phyloP scores from a whole-genome alignment of 148 eudicot species.

The Limonium bicolor region DNA sequence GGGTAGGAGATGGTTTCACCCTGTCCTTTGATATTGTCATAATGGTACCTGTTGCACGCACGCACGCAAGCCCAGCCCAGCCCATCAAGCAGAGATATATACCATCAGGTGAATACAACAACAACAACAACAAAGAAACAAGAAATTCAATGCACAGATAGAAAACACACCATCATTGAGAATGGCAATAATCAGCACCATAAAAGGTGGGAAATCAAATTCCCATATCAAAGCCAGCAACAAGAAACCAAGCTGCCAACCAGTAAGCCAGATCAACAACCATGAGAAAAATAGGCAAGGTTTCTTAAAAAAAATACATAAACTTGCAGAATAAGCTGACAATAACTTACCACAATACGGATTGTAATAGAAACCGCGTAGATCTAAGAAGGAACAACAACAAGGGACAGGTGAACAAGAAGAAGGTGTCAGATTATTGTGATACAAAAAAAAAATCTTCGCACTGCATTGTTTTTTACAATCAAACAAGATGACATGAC shows the following conservation, averaged over 20 bases:
- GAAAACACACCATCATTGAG: conserved; percentile 71
- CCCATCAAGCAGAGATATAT: not conserved
- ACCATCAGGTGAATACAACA: not conserved
- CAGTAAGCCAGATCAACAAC: too few relatives aligned
- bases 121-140: conserved; percentile 1
- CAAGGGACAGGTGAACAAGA: not conserved
- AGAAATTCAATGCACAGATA: not conserved
- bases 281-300: too few relatives aligned
- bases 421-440: not conserved
- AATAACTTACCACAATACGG: conserved; percentile 90
- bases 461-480: not conserved
- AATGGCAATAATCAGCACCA: conserved; percentile 98
- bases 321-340: not conserved
- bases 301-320: too few relatives aligned
- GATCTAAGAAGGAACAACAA: conserved; percentile 39
- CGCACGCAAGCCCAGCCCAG: conserved; percentile 1
- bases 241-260: conserved; percentile 94
- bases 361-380: conserved; percentile 97
- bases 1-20: conserved; percentile 95
- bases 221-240: conserved; percentile 85
- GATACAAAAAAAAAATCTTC: not conserved
- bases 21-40: conserved; percentile 99
- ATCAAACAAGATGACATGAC: not conserved
- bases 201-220: conserved; percentile 94
- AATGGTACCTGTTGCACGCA: conserved; percentile 63